Base-by-base conservation (phyloP, 2,329 filamentous ascomycete species). In the Penicillium crustosum region DNA sequence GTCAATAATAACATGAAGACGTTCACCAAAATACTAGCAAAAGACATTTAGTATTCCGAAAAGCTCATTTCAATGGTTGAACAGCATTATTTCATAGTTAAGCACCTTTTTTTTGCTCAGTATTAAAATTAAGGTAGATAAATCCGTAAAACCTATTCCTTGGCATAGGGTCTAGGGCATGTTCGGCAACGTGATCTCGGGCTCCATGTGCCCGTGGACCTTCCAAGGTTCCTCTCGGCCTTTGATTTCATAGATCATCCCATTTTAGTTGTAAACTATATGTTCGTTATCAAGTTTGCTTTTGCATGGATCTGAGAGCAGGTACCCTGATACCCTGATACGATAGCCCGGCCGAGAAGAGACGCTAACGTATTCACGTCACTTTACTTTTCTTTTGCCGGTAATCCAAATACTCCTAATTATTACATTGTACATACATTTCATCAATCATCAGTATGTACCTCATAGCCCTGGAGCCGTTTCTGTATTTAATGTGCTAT, bases 121-220 rank as follows among this genome's bases (percentile, higher is more conserved):
- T 12, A 48, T 35, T 23, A 35, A 23, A 48, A 12, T 35, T 5
- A n/a, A 25, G 5, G 31, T 7, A 25, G 29, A 13, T 33, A 33
- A 23, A 42, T 31, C 49, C 49, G 35, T 25, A n/a, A 23, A 17
- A 35, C 17, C 7, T 2, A 45, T 53, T 35, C n/a, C 50, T 53
- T 45, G 45, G 31, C 19, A 13, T 53, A 53, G 50, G 49, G 50
- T 53, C 39, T 53, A 53, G 50, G 50, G 50, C 50, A 53, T 2
- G 17, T 12, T 25, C 10, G 17, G 8, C 10, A 53, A 45, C 39
- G 50, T 53, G 50, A 45, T 45, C 50, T 53, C 21, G 17, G 15
- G 29, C 29, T 35, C 13, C 15, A 35, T 35, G 15, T 35, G 25
- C 25, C 25, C 25, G 25, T 25, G 25, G 25, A 8, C 33, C 33